phyloP scores from a whole-genome alignment of 306 rosid species.

The Citrullus colocynthis region DNA sequence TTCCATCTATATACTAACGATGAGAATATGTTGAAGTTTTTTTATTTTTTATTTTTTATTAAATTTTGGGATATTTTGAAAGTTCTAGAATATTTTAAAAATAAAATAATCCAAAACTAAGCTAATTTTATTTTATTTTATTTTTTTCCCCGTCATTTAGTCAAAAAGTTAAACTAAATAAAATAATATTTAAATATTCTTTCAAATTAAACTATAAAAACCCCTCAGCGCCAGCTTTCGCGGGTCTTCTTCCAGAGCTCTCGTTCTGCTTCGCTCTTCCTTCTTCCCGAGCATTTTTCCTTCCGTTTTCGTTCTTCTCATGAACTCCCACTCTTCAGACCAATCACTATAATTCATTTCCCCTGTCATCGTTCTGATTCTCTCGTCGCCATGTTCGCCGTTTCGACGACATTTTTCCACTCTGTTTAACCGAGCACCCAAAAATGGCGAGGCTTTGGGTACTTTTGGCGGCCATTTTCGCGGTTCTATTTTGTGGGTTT shows the following conservation, averaged over 20 bases:
- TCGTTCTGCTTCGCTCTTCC: background rate
- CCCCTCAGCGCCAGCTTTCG: background rate
- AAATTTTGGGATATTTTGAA: too few relatives aligned
- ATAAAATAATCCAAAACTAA: too few relatives aligned
- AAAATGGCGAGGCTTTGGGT: constrained; percentile 34
- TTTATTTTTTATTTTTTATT: too few relatives aligned
- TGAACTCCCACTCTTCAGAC: background rate
- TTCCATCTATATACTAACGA: too few relatives aligned
- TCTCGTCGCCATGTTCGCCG: background rate
- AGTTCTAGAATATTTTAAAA: too few relatives aligned
- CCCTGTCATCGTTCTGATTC: too few relatives aligned
- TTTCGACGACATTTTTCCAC: background rate
- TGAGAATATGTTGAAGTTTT: too few relatives aligned
- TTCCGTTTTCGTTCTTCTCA: background rate
- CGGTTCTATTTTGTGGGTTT: constrained; percentile 31
- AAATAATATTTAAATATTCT: background rate
- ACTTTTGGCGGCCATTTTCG: constrained; percentile 28
- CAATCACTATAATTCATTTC: background rate
- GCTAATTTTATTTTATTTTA: too few relatives aligned
- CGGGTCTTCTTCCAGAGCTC: background rate
- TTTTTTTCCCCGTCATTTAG: too few relatives aligned
- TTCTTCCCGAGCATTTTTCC: background rate
- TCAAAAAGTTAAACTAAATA: background rate
- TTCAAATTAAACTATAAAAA: background rate
- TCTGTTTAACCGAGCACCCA: constrained; percentile 10